Percentiles rank a stretch among this genome's conserved stretches.
Conservation (phyloP, 768 basidiomycete species). For the Boletus tylopilopsis region DNA sequence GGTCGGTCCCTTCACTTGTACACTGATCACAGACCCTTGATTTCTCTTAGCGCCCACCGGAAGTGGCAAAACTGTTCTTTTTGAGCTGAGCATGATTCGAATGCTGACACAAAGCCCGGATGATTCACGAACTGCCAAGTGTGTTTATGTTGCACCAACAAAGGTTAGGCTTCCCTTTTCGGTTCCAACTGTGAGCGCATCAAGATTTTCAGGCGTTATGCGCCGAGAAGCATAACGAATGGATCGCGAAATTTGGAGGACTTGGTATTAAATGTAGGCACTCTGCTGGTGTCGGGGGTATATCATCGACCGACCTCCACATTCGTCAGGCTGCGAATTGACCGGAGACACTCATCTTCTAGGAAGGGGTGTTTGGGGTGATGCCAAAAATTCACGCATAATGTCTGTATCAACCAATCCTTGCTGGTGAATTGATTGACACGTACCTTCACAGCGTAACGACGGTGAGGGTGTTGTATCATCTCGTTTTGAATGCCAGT, state of each 20-base stretch:
- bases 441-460: conserved; percentile 51
- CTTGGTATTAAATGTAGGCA: conserved; percentile 72
- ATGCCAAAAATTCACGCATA: conserved; percentile 70
- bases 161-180: conserved; percentile 47
- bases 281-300: background rate
- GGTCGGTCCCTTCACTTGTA: conserved; percentile 37
- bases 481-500: background rate
- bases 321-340: conserved; percentile 68
- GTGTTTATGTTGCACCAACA: conserved; percentile 91
- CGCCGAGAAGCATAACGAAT: conserved; percentile 78
- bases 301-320: background rate
- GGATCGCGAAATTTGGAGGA: conserved; percentile 74
- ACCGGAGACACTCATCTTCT: conserved; percentile 85
- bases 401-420: conserved; percentile 50
- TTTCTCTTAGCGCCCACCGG: conserved; percentile 78
- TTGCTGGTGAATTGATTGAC: conserved; percentile 1
- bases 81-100: conserved; percentile 85
- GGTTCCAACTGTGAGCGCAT: background rate
- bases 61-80: conserved; percentile 93
- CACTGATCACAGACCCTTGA: conserved; percentile 1
- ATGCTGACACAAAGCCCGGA: conserved; percentile 49
- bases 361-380: conserved; percentile 65
- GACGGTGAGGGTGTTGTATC: conserved; percentile 47
- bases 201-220: conserved; percentile 67
- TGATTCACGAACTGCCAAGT: conserved; percentile 45